Base-by-base conservation (phyloP, 352 stramenopile genomes). In the Globisporangium ultimum region DNA sequence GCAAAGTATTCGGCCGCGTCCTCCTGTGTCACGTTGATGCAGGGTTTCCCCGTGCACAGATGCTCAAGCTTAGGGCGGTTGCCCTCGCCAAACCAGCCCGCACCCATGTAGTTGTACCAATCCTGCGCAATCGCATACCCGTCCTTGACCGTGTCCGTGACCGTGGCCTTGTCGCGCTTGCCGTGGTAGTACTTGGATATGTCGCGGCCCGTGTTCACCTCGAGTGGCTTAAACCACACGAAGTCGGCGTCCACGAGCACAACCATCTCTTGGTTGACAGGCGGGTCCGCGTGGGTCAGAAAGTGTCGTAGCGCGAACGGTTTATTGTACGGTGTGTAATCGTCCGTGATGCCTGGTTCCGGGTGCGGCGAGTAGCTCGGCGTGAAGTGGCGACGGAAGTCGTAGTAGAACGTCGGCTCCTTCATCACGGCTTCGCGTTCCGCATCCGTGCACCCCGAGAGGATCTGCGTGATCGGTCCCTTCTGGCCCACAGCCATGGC, bases 121-220 rank as follows among this genome's bases (percentile, higher is more conserved):
- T 84, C 71, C 55, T 81, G 73, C 5, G 73, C 76, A n/a, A 86
- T 55, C 10, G 73, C 73, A 4, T 70, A 40, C 40, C 76, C 73
- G 32, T 83, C 66, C 6, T 53, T 47, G 10, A 84, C 76, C 10
- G 55, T 70, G 58, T 86, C 76, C n/a, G 66, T 72, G n/a, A 81
- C 70, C 0, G 18, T 64, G 7, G 38, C 5, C 20, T 65, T 47
- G 12, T 81, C 57, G 51, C 71, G 67, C 22, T n/a, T 67, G 46
- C 61, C 66, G 21, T 58, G 38, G 53, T 78, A 82, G 62, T 80
- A 84, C 36, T 70, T 74, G 36, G 63, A 49, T 20, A 84, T 55
- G 53, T 72, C 64, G 3, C 59, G 52, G 43, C 71, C 76, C 0
- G 73, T 83, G 55, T 86, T 84, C 6, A 69, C 52, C 15, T 46